Conservation (phyloP, 2,329 filamentous ascomycete genomes). For the Fusarium buharicum region DNA sequence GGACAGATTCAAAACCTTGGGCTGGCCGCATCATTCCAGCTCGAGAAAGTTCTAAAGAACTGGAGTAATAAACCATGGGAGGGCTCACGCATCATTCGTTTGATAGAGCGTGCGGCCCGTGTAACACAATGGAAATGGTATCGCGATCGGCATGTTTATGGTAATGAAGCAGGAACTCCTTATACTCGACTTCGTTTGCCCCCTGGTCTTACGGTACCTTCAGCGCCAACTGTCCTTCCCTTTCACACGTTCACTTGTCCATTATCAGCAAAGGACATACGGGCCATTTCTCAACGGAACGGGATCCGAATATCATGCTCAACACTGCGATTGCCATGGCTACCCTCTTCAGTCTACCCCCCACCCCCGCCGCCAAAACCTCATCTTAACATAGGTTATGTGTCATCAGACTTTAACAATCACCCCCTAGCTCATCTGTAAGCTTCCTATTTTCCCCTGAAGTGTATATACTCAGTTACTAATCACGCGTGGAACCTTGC, state of each 20-base stretch:
- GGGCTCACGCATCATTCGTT: slow-evolving; percentile 82
- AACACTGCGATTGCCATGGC: slow-evolving; percentile 86
- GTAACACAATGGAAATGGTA: slow-evolving; percentile 88
- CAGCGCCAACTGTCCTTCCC: slow-evolving; percentile 91
- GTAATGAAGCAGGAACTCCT: slow-evolving; percentile 61
- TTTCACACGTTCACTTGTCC: slow-evolving; percentile 99
- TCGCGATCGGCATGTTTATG: slow-evolving; percentile 77
- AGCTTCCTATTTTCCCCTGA: slow-evolving; percentile 43
- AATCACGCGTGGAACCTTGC: neutral
- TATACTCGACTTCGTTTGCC: slow-evolving; percentile 83
- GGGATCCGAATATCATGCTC: slow-evolving; percentile 92
- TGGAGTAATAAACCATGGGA: slow-evolving; percentile 88
- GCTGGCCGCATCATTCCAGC: slow-evolving; percentile 50
- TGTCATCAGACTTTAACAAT: slow-evolving; percentile 99
- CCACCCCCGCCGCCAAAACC: slow-evolving; percentile 85
- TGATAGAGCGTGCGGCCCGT: slow-evolving; percentile 86
- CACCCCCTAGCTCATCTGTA: slow-evolving; percentile 92
- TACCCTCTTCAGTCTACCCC: slow-evolving; percentile 81
- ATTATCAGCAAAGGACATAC: slow-evolving; percentile 88
- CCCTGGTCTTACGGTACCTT: slow-evolving; percentile 76
- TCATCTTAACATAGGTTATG: slow-evolving; percentile 90
- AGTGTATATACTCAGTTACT: slow-evolving; percentile 2
- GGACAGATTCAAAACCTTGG: slow-evolving; percentile 58
- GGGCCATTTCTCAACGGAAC: slow-evolving; percentile 94
- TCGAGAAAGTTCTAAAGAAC: slow-evolving; percentile 55